Evolutionary conservation across 495 filamentous ascomycete genomes (phyloP).

Genomic region (Penicillium pancosmium): DNA sequence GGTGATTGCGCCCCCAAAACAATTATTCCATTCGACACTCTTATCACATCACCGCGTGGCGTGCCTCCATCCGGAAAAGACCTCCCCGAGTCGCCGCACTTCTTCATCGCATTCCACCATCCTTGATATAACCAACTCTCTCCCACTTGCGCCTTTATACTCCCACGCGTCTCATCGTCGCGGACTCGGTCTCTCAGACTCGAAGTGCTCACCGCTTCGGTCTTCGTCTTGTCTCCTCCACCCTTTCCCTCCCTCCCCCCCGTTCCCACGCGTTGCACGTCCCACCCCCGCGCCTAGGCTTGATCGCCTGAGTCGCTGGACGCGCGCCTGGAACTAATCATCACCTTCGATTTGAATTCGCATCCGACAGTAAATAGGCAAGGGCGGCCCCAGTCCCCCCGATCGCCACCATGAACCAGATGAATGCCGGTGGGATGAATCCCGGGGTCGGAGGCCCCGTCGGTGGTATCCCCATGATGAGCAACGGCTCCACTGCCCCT

Average conservation of each 20-base stretch:
- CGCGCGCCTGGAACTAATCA: slow-evolving; percentile 35
- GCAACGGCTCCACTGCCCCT: slow-evolving; percentile 60
- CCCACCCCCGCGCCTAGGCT: slow-evolving; percentile 35
- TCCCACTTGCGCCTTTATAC: slow-evolving; percentile 9
- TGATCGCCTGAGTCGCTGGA: slow-evolving; percentile 41
- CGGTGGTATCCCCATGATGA: slow-evolving; percentile 72
- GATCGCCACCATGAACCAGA: slow-evolving; percentile 67
- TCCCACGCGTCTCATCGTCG: slow-evolving; percentile 14
- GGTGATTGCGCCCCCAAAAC: slow-evolving; percentile 21
- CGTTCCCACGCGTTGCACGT: slow-evolving; percentile 33
- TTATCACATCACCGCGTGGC: slow-evolving; percentile 62
- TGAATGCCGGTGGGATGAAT: slow-evolving; percentile 69
- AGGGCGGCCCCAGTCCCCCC: slow-evolving; percentile 40
- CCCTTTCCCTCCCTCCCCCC: neutral
- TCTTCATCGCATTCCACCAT: slow-evolving; percentile 18
- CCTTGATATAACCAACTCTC: slow-evolving; percentile 7
- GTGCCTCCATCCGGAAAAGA: slow-evolving; percentile 14
- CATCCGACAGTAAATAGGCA: slow-evolving; percentile 33
- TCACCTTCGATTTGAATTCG: slow-evolving; percentile 25
- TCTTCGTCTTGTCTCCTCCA: neutral
- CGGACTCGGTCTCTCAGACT: neutral
- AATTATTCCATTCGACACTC: slow-evolving; percentile 61
- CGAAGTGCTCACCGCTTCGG: slow-evolving; percentile 26
- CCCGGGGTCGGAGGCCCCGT: slow-evolving; percentile 63
- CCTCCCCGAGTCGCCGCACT: slow-evolving; percentile 12